Conservation (phyloP, 768 basidiomycete genomes). For the Tubosaeta sp. region DNA sequence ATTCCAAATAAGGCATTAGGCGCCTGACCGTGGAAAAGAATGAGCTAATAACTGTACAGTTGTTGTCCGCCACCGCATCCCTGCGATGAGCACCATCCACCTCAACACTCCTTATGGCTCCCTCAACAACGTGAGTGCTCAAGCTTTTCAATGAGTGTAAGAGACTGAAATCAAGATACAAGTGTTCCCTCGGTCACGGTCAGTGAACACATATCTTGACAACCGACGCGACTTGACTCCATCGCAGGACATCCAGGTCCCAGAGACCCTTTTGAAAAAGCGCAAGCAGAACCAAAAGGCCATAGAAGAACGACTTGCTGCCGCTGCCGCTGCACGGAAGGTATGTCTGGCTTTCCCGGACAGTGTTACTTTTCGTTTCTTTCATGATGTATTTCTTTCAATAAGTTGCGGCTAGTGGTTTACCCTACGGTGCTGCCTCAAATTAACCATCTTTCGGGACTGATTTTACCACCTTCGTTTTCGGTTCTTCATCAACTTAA, state of each 20-base stretch:
- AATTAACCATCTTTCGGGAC: constrained; percentile 87
- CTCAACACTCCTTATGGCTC: constrained; percentile 44
- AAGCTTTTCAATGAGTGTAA: background rate
- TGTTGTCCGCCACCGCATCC: constrained; percentile 33
- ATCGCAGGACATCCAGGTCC: constrained; percentile 85
- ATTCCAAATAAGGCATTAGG: background rate
- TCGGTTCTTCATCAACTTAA: background rate
- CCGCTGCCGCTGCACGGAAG: constrained; percentile 83
- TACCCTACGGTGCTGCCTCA: constrained; percentile 66
- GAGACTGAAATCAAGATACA: background rate
- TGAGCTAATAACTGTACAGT: constrained; percentile 36
- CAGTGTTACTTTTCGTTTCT: constrained; percentile 14
- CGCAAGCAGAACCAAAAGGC: constrained; percentile 97
- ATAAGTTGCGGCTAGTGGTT: constrained; percentile 67
- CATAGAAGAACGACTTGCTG: constrained; percentile 86
- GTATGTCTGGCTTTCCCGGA: constrained; percentile 42
- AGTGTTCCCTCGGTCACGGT: constrained; percentile 50
- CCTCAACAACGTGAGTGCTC: constrained; percentile 50
- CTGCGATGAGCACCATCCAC: constrained; percentile 21
- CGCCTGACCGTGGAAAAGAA: constrained; percentile 18
- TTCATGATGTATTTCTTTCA: constrained; percentile 81
- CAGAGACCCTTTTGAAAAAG: constrained; percentile 99
- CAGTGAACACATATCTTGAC: constrained; percentile 17
- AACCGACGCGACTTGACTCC: constrained; percentile 12
- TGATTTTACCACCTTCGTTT: constrained; percentile 33